Conservation (phyloP, 495 filamentous ascomycete species). For the Aspergillus nanangensis region DNA sequence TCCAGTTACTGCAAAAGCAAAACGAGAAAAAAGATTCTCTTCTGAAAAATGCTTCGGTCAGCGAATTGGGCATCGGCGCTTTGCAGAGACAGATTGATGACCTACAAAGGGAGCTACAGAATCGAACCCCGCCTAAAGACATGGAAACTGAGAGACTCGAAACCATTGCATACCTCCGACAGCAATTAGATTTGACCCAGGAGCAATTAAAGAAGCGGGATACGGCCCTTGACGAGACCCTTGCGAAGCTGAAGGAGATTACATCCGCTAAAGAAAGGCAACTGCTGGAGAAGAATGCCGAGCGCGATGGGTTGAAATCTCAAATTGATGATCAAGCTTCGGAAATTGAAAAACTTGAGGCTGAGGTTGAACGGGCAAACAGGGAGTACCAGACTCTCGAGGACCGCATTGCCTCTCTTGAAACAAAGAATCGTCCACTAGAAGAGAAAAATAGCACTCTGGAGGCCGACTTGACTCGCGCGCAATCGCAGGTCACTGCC, state of each 20-base stretch:
- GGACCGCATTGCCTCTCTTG: conserved; percentile 32
- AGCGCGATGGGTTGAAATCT: conserved; percentile 39
- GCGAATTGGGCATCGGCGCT: conserved; percentile 16
- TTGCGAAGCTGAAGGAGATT: conserved; percentile 31
- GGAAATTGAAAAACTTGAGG: conserved; percentile 33
- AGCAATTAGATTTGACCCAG: conserved; percentile 33
- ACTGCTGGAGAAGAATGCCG: conserved; percentile 33
- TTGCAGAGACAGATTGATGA: conserved; percentile 31
- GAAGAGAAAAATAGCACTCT: conserved; percentile 41
- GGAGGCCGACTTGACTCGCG: conserved; percentile 36
- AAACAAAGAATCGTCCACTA: conserved; percentile 35
- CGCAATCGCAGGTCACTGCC: conserved; percentile 38
- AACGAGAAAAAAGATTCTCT: conserved; percentile 24
- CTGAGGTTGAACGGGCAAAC: conserved; percentile 30
- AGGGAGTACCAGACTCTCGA: conserved; percentile 30
- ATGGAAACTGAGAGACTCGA: conserved; percentile 30
- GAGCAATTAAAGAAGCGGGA: conserved; percentile 38
- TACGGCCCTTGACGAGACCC: conserved; percentile 32
- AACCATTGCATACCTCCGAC: conserved; percentile 34
- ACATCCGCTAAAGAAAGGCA: conserved; percentile 31
- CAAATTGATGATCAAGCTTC: conserved; percentile 31
- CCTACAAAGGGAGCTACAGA: conserved; percentile 33
- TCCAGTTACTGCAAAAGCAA: conserved; percentile 29
- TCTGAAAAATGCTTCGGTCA: conserved; percentile 20
- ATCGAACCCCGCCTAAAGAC: conserved; percentile 15